Evolutionary conservation across 2,329 filamentous ascomycete species (phyloP), one percentile per base, ranked within the genome.

Genomic region (Ploettnerulaceae sp.): DNA sequence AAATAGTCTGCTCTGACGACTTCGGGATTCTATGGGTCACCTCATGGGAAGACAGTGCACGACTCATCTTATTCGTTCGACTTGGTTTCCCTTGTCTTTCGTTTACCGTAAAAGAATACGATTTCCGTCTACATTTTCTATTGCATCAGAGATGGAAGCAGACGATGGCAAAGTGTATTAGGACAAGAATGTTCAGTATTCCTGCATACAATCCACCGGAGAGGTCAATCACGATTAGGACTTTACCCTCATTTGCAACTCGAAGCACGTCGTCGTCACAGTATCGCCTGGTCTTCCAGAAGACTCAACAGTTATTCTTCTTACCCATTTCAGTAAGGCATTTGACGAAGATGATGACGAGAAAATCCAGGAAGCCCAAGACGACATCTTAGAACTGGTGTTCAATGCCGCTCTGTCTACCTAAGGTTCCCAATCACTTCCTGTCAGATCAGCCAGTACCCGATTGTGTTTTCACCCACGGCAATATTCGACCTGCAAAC

Each of bases 191-290:
- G 5, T 52, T 26, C 21, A 25, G n/a, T 41, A 35, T 41, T 28
- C 2, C 31, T 40, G 24, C 41, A 40, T 33, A 46, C 18, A 24
- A 35, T 38, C 33, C 20, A 25, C 34, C 34, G 42, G 41, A 44
- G 49, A 52, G 48, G 36, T 39, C 42, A 21, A 32, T 39, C 46
- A 49, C 42, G 36, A 32, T 22, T 41, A 29, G 37, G 46, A 49
- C 32, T 49, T 52, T 29, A 39, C 29, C 7, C 35, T 52, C 8
- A 9, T 43, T 25, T 43, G 25, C 25, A 49, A 52, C 46, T 36
- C 28, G 42, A 52, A 44, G 39, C n/a, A 41, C 42, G 44, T 52
- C 17, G 29, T 52, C 21, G 33, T 52, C 26, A 49, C 46, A 52
- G 42, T 52, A 37, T 49, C 31, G 11, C 35, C 46, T 28, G 29